These are phyloP conservation scores for Spiraea crenata DNA, from an alignment of 331 rosid species.

Conservation along the genomic window DNA sequence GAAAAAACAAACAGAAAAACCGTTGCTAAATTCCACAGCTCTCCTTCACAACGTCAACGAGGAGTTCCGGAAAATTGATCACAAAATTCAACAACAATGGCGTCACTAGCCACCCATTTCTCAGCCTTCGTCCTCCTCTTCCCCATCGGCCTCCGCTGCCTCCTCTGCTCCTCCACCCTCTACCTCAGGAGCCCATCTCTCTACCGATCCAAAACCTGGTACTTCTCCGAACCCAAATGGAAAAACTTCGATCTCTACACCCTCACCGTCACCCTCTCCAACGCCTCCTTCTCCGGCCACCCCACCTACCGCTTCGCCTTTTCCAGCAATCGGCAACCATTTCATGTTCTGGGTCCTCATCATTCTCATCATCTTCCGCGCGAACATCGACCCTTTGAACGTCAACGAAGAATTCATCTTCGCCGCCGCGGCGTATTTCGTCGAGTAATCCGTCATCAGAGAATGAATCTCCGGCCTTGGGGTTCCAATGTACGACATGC, in stretches of 20 bases:
- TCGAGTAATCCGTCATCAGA: slow-evolving; percentile 58
- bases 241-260: slow-evolving; percentile 65
- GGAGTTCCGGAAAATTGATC: not conserved
- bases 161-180: slow-evolving; percentile 61
- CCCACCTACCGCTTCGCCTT: slow-evolving; percentile 64
- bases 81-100: slow-evolving; percentile 38
- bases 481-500: slow-evolving; percentile 50
- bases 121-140: slow-evolving; percentile 59
- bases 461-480: slow-evolving; percentile 60
- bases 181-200: slow-evolving; percentile 69
- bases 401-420: slow-evolving; percentile 52
- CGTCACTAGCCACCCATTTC: slow-evolving; percentile 67
- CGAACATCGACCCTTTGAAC: slow-evolving; percentile 32
- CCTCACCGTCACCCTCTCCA: slow-evolving; percentile 60
- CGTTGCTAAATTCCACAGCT: too few species aligned
- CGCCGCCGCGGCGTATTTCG: slow-evolving; percentile 55
- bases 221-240: slow-evolving; percentile 67
- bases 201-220: slow-evolving; percentile 75
- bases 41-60: not conserved
- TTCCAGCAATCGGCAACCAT: slow-evolving; percentile 55
- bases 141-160: slow-evolving; percentile 66
- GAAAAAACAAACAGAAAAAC: too few species aligned
- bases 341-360: slow-evolving; percentile 67
- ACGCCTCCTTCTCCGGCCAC: slow-evolving; percentile 66
- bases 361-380: slow-evolving; percentile 43